Conservation (phyloP, 495 filamentous ascomycete species). For the Trichoderma reesei region DNA sequence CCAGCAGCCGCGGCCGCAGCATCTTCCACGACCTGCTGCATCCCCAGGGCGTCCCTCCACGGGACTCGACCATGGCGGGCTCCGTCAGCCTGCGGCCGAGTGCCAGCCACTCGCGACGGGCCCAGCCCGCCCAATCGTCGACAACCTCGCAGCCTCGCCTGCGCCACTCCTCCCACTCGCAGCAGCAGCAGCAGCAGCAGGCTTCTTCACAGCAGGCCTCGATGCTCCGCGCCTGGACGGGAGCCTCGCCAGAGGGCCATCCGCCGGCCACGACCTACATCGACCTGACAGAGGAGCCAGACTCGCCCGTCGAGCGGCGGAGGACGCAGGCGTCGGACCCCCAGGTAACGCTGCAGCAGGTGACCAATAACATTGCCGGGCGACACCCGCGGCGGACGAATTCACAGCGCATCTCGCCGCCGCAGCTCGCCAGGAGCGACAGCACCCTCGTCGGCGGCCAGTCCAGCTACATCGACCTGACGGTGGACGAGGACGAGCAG, state of each 20-base stretch:
- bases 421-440: slow-evolving; percentile 31
- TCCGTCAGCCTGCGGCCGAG: background rate
- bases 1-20: background rate
- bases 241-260: background rate
- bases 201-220: background rate
- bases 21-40: background rate
- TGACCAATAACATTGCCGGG: slow-evolving; percentile 11
- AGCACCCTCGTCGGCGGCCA: slow-evolving; percentile 26
- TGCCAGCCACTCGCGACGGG: background rate
- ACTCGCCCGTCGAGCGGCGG: slow-evolving; percentile 12
- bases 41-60: background rate
- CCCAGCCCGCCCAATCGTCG: background rate
- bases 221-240: background rate
- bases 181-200: too few relatives aligned
- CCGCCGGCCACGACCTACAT: slow-evolving; percentile 30
- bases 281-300: slow-evolving; percentile 34
- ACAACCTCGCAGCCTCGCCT: background rate
- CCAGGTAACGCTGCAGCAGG: slow-evolving; percentile 9
- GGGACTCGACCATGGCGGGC: background rate
- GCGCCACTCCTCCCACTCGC: background rate
- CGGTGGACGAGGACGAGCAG: slow-evolving; percentile 18
- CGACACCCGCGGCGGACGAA: slow-evolving; percentile 20
- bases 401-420: slow-evolving; percentile 25
- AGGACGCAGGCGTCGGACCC: slow-evolving; percentile 8
- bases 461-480: slow-evolving; percentile 21